Evolutionary conservation across 257 asterid genomes (phyloP), one percentile per base, ranked within the genome.

Genomic region (Ocimum tenuiflorum): DNA sequence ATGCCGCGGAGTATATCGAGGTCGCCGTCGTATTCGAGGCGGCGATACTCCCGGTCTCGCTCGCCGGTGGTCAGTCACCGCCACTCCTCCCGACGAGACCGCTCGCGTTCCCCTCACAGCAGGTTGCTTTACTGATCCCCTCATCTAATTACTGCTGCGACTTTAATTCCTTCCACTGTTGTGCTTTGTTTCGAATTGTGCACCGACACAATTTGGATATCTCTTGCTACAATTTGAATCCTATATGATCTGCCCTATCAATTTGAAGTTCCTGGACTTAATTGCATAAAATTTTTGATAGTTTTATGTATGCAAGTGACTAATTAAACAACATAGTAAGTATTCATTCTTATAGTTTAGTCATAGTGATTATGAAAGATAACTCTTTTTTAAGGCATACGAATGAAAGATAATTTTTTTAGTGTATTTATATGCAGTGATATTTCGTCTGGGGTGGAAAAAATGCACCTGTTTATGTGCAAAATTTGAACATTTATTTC

Each of bases 1-100:
- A 82, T 80, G 88, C 80, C 80, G 38, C 83, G 91, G 72, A 87
- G 91, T 72, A 24, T 81, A 54, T 89, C 96, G 27, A 70, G 83
- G 82, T 87, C 97, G 68, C 94, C 94, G 82, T 85, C 91, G 65
- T 79, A 87, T 59, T 77, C 87, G 42, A 66, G 85, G 79, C 76
- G 91, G 73, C 83, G 87, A 39, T 62, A 83, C 74, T 85, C 96
- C 49, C 94, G 82, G 14, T 89, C 96, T 24, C 87, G 87, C 20
- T 85, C 95, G 17, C 96, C 96, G n/a, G 82, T 77, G 73, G 82
- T 67, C 52, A 61, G 29, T 54, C 88, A 77, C 79, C 83, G 80
- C 48, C 56, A 75, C 38, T 61, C 79, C 67, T 61, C 78, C 61
- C 90, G 88, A 61, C 80, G 89, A 58, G 94, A 87, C 58, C 95